Evolutionary conservation across 2,329 filamentous ascomycete species (phyloP), one percentile per base, ranked within the genome.

Genomic region (Cercospora sp.): DNA sequence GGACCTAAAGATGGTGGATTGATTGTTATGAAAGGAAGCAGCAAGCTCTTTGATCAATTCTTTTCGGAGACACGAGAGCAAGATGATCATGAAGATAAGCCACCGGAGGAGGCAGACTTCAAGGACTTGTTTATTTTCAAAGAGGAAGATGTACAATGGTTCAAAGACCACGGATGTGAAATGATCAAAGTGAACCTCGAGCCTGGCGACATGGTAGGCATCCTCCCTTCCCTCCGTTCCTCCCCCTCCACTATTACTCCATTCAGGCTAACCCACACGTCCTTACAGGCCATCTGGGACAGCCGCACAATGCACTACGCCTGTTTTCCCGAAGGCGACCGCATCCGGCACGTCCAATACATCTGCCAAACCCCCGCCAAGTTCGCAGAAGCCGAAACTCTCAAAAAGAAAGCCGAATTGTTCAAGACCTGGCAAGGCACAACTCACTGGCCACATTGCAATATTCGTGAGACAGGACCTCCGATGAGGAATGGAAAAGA

Each of bases 1-100:
- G 83, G 83, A 1, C 78, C 78, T 1, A 76, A 83, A 2, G 83
- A 85, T 64, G 83, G 83, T 16, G 83, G 82, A 1, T 70, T 85
- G 8, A 78, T 84, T 39, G 70, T 83, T 5, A 80, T 83, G 77
- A 79, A 80, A 31, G 82, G 82, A 3, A 80, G 79, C 5, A 70
- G 77, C 8, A 80, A 80, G 53, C 75, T 83, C 0, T 80, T 78
- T 57, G 78, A 83, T 55, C 76, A 83, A 68, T 85, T 83, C 77
- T 84, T 83, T 72, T 74, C 77, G 2, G 75, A 80, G 65, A 77
- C 79, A 65, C 57, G 70, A 28, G 67, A 72, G 48, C 70, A 72
- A 55, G 69, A 72, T 51, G 74, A 73, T 63, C 74, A 74, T 67
- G 74, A 77, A 58, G 77, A 77, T 67, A 76, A 77, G 10, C 75